A percentile compares a stretch with the other conserved stretches of the same genome.
Evolutionary conservation across 805 yeast genomes (phyloP).

Genomic region (Kluyveromyces dobzhanskii): DNA sequence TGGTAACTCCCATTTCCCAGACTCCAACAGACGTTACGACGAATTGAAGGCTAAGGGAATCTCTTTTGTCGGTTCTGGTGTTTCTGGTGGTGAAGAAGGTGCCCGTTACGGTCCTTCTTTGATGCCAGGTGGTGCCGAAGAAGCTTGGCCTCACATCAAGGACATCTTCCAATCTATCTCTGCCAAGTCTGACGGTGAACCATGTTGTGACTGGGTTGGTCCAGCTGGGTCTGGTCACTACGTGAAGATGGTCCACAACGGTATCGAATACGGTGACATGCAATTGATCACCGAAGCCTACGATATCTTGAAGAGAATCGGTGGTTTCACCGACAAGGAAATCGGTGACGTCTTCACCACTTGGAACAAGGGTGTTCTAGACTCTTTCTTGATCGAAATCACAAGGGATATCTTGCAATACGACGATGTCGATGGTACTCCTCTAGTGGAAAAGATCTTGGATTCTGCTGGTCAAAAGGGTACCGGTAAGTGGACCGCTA

Average conservation of each 20-base stretch:
- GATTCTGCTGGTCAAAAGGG: conserved; percentile 99
- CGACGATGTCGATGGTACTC: conserved; percentile 85
- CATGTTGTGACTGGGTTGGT: conserved; percentile 99
- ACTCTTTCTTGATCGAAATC: conserved; percentile 93
- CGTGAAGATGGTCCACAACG: conserved; percentile 99
- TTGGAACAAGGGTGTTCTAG: conserved; percentile 97
- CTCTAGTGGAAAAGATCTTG: conserved; percentile 91
- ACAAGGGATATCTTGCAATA: conserved; percentile 89
- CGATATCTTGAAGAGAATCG: conserved; percentile 90
- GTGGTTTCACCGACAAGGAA: conserved; percentile 84
- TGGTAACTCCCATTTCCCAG: conserved; percentile 99
- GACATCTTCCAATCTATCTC: conserved; percentile 91
- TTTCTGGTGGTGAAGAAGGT: conserved; percentile 99
- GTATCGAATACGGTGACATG: conserved; percentile 99
- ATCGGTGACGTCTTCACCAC: conserved; percentile 83
- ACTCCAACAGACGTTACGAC: conserved; percentile 91
- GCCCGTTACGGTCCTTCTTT: conserved; percentile 98
- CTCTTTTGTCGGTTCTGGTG: conserved; percentile 96
- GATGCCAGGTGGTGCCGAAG: conserved; percentile 98
- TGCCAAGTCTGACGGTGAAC: conserved; percentile 96
- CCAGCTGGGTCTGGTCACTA: conserved; percentile 98
- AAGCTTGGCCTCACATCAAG: conserved; percentile 99
- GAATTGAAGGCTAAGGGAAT: conserved; percentile 84
- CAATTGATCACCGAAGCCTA: conserved; percentile 97
- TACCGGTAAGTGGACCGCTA: conserved; percentile 99